Conservation (phyloP, 2,329 filamentous ascomycete genomes). For the Pleomassaria siparia region DNA sequence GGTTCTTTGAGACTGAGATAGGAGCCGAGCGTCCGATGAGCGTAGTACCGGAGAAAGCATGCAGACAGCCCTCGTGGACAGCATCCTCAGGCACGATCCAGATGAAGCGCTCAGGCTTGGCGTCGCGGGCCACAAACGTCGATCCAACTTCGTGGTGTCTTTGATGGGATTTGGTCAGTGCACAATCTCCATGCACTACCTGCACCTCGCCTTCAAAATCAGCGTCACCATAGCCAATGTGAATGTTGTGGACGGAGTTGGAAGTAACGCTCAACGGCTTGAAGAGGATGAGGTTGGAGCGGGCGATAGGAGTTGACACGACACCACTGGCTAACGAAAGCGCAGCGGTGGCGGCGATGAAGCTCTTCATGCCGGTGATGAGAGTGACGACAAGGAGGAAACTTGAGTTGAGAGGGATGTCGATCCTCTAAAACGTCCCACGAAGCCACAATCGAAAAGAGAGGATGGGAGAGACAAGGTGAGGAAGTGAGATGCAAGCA, state of each 20-base stretch:
- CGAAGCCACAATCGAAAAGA: neutral
- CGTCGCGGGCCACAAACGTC: constrained; percentile 35
- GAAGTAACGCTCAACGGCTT: constrained; percentile 38
- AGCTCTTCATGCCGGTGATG: constrained; percentile 21
- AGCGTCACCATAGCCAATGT: constrained; percentile 46
- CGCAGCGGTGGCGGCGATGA: constrained; percentile 27
- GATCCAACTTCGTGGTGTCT: constrained; percentile 49
- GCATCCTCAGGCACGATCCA: constrained; percentile 50
- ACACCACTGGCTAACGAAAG: constrained; percentile 27
- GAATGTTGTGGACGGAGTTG: constrained; percentile 53
- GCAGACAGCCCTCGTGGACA: constrained; percentile 45
- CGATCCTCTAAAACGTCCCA: neutral
- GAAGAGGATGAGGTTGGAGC: constrained; percentile 32
- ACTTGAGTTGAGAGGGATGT: neutral
- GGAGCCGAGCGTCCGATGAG: constrained; percentile 48
- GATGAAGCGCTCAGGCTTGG: constrained; percentile 49
- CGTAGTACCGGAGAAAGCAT: constrained; percentile 45
- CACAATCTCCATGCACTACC: constrained; percentile 51
- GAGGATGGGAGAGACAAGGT: neutral
- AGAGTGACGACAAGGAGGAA: neutral
- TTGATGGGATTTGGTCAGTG: constrained; percentile 36
- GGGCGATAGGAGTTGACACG: constrained; percentile 22
- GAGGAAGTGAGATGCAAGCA: neutral
- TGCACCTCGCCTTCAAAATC: constrained; percentile 47
- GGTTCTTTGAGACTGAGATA: constrained; percentile 40